Conservation (phyloP, 169 alveolate genomes). For the Cryptosporidium andersoni region DNA sequence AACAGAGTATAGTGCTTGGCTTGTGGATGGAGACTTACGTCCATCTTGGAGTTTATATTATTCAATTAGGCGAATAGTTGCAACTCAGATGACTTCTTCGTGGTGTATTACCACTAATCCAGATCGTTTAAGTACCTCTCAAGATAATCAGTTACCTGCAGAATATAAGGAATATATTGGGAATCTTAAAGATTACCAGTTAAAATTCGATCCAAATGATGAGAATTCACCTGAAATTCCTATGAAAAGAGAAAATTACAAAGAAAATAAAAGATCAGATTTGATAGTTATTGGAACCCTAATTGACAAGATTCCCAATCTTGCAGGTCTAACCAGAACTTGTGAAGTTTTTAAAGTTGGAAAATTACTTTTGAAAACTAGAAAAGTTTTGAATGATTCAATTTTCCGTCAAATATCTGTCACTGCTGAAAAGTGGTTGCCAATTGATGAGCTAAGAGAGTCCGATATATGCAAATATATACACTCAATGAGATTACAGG, state of each 20-base stretch:
- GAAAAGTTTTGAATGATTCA: slow-evolving; percentile 77
- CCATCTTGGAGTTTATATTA: slow-evolving; percentile 68
- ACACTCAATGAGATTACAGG: slow-evolving; percentile 77
- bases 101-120: no score
- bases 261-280: slow-evolving; percentile 75
- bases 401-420: slow-evolving; percentile 85
- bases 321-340: slow-evolving; percentile 91
- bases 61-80: slow-evolving; percentile 10
- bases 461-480: slow-evolving; percentile 74
- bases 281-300: slow-evolving; percentile 88
- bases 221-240: slow-evolving; percentile 10
- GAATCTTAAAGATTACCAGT: slow-evolving; percentile 49
- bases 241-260: slow-evolving; percentile 8
- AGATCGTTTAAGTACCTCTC: slow-evolving; percentile 19
- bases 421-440: slow-evolving; percentile 91
- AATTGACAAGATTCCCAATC: slow-evolving; percentile 89
- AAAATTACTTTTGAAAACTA: slow-evolving; percentile 74
- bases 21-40: slow-evolving; percentile 29
- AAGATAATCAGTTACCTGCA: not conserved
- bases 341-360: slow-evolving; percentile 86
- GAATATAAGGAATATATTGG: slow-evolving; percentile 3
- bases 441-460: slow-evolving; percentile 80
- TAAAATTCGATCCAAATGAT: slow-evolving; percentile 72
- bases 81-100: slow-evolving; percentile 13
- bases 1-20: no score